Percentiles rank a stretch among this genome's conserved stretches.
phyloP scores from a whole-genome alignment of 2,329 filamentous ascomycete genomes.

The Cladophialophora psammophila region DNA sequence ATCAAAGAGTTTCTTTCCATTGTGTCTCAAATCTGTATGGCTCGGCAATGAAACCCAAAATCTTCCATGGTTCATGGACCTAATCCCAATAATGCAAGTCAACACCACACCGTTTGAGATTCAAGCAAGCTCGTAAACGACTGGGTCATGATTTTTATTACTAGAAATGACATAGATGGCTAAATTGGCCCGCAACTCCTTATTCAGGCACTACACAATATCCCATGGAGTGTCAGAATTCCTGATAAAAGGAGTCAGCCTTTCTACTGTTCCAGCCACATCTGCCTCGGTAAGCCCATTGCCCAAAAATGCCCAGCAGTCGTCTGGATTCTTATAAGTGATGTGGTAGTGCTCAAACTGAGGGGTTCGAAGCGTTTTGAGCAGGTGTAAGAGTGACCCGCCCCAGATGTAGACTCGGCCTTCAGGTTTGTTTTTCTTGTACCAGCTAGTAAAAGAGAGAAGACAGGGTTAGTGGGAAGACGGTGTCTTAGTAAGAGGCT shows the following conservation, averaged over 20 bases:
- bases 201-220: not conserved
- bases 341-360: constrained; percentile 47
- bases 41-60: too few species aligned
- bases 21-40: too few species aligned
- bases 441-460: not conserved
- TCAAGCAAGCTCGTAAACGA: too few species aligned
- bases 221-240: not conserved
- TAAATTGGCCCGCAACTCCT: not conserved
- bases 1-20: too few species aligned
- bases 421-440: constrained; percentile 11
- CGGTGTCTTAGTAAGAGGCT: constrained; percentile 52
- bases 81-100: too few species aligned
- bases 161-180: too few species aligned
- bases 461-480: too few species aligned
- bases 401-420: constrained; percentile 20
- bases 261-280: not conserved
- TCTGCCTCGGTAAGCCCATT: constrained; percentile 51
- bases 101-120: too few species aligned
- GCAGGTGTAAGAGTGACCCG: constrained; percentile 15
- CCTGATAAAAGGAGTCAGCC: not conserved
- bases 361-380: constrained; percentile 45
- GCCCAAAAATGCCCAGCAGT: constrained; percentile 48
- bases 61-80: too few species aligned
- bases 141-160: too few species aligned
- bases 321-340: constrained; percentile 46